Evolutionary conservation across 306 rosid species (phyloP).

Genomic region (Oemleria cerasiformis): DNA sequence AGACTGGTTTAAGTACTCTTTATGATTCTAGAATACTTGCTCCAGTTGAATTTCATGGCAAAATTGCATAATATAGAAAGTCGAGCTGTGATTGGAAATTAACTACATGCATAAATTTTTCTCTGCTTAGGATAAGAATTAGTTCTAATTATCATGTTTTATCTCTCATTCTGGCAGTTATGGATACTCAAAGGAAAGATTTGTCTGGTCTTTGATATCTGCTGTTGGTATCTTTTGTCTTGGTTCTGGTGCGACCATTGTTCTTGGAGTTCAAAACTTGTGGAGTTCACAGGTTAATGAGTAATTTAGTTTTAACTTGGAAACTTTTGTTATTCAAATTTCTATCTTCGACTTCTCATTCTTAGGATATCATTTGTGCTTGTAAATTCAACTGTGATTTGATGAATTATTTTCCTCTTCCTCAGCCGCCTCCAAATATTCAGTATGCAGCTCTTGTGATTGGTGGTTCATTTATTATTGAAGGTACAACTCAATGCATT

Average conservation of each 20-base stretch:
- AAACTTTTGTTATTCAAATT: constrained; percentile 11
- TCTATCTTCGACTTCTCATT: background rate
- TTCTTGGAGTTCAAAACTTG: constrained; percentile 89
- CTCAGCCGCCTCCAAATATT: constrained; percentile 84
- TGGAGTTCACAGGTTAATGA: constrained; percentile 79
- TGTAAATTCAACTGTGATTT: constrained; percentile 16
- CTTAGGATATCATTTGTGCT: background rate
- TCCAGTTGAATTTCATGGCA: background rate
- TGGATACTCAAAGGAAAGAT: constrained; percentile 98
- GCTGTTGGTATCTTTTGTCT: constrained; percentile 98
- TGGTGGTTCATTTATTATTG: constrained; percentile 89
- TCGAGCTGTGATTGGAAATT: constrained; percentile 4
- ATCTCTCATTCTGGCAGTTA: constrained; percentile 53
- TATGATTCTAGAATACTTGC: background rate
- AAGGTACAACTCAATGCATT: constrained; percentile 53
- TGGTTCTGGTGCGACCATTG: constrained; percentile 97
- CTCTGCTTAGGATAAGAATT: background rate
- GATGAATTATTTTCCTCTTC: constrained; percentile 28
- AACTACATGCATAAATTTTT: background rate
- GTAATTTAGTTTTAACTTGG: constrained; percentile 13
- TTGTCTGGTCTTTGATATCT: constrained; percentile 98
- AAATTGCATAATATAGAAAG: background rate
- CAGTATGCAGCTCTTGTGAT: constrained; percentile 79
- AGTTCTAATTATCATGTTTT: background rate
- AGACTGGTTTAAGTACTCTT: background rate